Evolutionary conservation across 2,329 filamentous ascomycete genomes (phyloP), one percentile per base, ranked within the genome.

Genomic region (Aspergillus sp.): DNA sequence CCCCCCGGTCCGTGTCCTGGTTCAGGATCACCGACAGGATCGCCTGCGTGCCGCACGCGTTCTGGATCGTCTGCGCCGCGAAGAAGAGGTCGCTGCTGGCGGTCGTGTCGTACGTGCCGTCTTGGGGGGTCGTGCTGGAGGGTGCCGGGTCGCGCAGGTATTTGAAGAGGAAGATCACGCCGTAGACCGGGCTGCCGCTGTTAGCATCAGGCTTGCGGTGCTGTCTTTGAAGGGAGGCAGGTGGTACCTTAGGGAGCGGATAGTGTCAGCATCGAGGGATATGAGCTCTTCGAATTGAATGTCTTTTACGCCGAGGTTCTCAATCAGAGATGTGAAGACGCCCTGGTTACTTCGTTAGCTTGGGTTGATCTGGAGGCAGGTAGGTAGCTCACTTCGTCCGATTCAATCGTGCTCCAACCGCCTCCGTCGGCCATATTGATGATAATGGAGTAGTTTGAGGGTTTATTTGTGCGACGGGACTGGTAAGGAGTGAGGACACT

Each of bases 91-190:
- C 80, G 57, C 91, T 86, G 16, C 88, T 79, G 13, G 91, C 90
- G 14, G 79, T 80, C 62, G 85, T 78, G 76, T 97, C 91, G 72
- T 90, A 96, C 31, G 77, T 79, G 56, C 94, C 94, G 71, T 97
- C 92, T 59, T 85, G 82, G 0, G 92, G 91, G 40, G 81, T 73
- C 36, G 84, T 76, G 79, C 87, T 56, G 85, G 54, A 29, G 29
- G 91, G 47, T 84, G 89, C 75, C 89, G 64, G 64, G 52, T 71
- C 70, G 46, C 69, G 69, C 45, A 72, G 71, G 68, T 71, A 99
- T 77, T 97, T 97, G 86, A 99, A 99, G 71, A 99, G 89, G 76
- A 99, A 99, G 68, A 99, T 97, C 62, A 99, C 91, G 66, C 94
- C 94, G 76, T 96, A 95, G 49, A 96, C 81, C 16, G 89, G 88